Conservation (phyloP, 495 filamentous ascomycete genomes). For the Penicillium bialowiezense region DNA sequence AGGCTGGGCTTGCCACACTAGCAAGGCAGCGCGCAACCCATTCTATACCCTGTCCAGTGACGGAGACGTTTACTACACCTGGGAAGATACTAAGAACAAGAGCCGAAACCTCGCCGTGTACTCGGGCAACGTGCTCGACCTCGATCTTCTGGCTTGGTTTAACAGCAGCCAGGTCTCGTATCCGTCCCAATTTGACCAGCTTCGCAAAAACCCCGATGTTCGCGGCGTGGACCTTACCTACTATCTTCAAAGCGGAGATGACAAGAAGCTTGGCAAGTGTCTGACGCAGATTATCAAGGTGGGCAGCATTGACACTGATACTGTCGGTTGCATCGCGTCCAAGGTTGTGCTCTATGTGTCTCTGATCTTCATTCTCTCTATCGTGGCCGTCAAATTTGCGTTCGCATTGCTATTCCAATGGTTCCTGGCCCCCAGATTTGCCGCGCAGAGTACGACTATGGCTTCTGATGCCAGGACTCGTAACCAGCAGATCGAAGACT, state of each 20-base stretch:
- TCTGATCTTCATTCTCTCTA: slow-evolving; percentile 86
- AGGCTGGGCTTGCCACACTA: slow-evolving; percentile 92
- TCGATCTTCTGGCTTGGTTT: slow-evolving; percentile 91
- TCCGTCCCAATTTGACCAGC: slow-evolving; percentile 73
- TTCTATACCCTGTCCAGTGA: slow-evolving; percentile 67
- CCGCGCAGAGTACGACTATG: slow-evolving; percentile 70
- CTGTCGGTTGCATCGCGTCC: slow-evolving; percentile 95
- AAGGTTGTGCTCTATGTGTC: slow-evolving; percentile 96
- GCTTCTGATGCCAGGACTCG: slow-evolving; percentile 70
- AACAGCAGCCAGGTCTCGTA: slow-evolving; percentile 78
- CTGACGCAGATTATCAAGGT: slow-evolving; percentile 92
- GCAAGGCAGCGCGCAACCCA: slow-evolving; percentile 55
- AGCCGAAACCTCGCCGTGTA: slow-evolving; percentile 90
- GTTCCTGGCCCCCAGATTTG: slow-evolving; percentile 84
- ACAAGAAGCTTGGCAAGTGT: slow-evolving; percentile 81
- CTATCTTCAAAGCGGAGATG: slow-evolving; percentile 69
- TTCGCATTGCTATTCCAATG: slow-evolving; percentile 94
- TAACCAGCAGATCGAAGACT: slow-evolving; percentile 94
- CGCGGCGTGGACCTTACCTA: slow-evolving; percentile 90
- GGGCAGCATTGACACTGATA: slow-evolving; percentile 91
- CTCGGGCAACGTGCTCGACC: slow-evolving; percentile 87
- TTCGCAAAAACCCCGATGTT: slow-evolving; percentile 71
- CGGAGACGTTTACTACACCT: slow-evolving; percentile 89
- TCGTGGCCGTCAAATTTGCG: slow-evolving; percentile 82
- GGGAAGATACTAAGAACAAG: slow-evolving; percentile 88